Percentiles rank a stretch among this genome's conserved stretches.
phyloP scores from a whole-genome alignment of 148 eudicot genomes.

The Cornus kousa region DNA sequence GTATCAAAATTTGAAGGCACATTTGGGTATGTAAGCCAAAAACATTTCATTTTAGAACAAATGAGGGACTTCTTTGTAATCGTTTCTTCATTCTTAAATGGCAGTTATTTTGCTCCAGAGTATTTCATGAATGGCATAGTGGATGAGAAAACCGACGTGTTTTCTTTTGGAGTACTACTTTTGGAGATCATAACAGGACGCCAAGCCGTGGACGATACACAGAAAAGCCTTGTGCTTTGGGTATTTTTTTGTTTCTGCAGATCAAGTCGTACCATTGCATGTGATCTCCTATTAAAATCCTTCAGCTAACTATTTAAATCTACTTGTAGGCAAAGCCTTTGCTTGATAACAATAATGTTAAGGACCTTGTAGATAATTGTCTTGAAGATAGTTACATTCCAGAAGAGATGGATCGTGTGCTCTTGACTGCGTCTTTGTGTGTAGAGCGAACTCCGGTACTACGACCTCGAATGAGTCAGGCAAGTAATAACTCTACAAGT shows the following conservation, averaged over 20 bases:
- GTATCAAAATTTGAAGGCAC: slow-evolving; percentile 84
- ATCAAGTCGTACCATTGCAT: neutral
- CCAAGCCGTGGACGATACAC: slow-evolving; percentile 57
- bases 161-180: slow-evolving; percentile 77
- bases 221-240: slow-evolving; percentile 71
- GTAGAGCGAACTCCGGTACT: slow-evolving; percentile 57
- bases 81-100: slow-evolving; percentile 18
- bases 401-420: slow-evolving; percentile 63
- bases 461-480: slow-evolving; percentile 88
- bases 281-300: neutral
- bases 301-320: slow-evolving; percentile 4
- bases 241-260: slow-evolving; percentile 28
- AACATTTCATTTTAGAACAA: slow-evolving; percentile 8
- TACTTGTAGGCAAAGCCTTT: slow-evolving; percentile 72
- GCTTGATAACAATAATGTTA: slow-evolving; percentile 48
- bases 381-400: slow-evolving; percentile 46
- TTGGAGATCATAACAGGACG: slow-evolving; percentile 85
- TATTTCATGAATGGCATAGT: slow-evolving; percentile 94
- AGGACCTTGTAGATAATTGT: slow-evolving; percentile 62
- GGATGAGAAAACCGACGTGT: slow-evolving; percentile 88
- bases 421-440: slow-evolving; percentile 67
- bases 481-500: slow-evolving; percentile 19
- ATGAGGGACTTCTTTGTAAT: neutral
- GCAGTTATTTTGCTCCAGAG: slow-evolving; percentile 92
- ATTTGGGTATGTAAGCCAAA: slow-evolving; percentile 62